phyloP scores from a whole-genome alignment of 345 rosid species.

The Aquilaria malaccensis region DNA sequence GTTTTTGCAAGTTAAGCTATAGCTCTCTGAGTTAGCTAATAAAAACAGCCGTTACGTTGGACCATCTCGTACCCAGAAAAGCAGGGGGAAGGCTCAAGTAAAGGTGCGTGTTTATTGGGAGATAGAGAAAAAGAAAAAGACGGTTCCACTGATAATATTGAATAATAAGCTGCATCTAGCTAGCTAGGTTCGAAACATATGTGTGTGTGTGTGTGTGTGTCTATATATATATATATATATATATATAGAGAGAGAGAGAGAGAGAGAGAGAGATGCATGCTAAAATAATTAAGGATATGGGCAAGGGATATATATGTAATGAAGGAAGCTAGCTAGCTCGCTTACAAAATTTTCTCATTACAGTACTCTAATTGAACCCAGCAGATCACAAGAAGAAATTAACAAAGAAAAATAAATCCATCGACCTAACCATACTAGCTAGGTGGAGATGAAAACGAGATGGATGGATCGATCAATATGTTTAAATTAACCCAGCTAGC shows the following conservation, averaged over 20 bases:
- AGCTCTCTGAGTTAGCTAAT: conserved; percentile 9
- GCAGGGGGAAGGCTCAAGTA: conserved; percentile 1
- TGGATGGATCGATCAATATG: too few species aligned
- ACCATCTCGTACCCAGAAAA: conserved; percentile 17
- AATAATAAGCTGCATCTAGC: conserved; percentile 9
- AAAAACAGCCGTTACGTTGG: conserved; percentile 30
- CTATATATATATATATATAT: conserved; percentile 2
- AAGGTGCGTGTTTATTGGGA: neutral
- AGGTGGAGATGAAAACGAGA: too few species aligned
- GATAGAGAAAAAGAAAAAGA: neutral
- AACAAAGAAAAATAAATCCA: neutral
- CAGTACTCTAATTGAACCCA: conserved; percentile 8
- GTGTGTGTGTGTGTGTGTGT: too few species aligned
- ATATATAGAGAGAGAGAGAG: conserved; percentile 10
- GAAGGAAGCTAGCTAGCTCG: too few species aligned
- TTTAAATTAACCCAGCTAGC: neutral
- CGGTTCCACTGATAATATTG: conserved; percentile 1
- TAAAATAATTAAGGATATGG: conserved; percentile 6
- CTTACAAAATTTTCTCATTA: too few species aligned
- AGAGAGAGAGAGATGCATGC: conserved; percentile 15
- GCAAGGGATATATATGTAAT: too few species aligned
- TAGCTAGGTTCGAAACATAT: neutral
- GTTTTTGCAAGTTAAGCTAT: conserved; percentile 20
- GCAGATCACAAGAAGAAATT: conserved; percentile 1
- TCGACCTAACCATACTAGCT: too few species aligned